These are phyloP conservation scores for Pseudogymnoascus sp. DNA, from an alignment of 2,329 filamentous ascomycete species.

Conservation along the genomic window DNA sequence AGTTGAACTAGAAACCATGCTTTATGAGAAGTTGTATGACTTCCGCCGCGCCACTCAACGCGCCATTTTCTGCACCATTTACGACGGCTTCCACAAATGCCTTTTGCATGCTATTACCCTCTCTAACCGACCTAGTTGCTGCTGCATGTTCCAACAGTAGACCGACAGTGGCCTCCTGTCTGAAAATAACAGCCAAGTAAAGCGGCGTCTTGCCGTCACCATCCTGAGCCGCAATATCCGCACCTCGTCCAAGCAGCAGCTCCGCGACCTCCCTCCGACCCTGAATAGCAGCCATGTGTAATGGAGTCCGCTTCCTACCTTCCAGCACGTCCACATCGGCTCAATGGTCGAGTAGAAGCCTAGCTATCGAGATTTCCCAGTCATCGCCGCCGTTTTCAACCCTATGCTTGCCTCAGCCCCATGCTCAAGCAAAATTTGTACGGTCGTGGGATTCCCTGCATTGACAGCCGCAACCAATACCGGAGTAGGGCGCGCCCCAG, in stretches of 20 bases:
- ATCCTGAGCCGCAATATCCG: background rate
- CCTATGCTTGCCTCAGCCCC: background rate
- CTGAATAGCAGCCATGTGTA: background rate
- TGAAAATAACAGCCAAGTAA: background rate
- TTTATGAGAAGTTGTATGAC: background rate
- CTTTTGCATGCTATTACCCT: background rate
- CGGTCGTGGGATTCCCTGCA: background rate
- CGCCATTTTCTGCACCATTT: background rate
- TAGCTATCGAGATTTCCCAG: background rate
- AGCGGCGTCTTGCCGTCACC: background rate
- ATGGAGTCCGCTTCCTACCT: background rate
- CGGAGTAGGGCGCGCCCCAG: background rate
- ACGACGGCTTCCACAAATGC: background rate
- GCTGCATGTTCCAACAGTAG: background rate
- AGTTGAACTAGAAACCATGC: background rate
- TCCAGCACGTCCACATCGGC: background rate
- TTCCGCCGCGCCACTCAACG: background rate
- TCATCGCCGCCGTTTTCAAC: background rate
- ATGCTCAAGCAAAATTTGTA: background rate
- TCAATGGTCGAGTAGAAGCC: background rate
- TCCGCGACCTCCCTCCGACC: background rate
- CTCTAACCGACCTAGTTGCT: background rate
- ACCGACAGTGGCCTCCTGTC: background rate
- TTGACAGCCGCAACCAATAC: background rate
- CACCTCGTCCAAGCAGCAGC: background rate